These are phyloP conservation scores for Ophiostoma quercus DNA, from an alignment of 2,329 filamentous ascomycete species.

Conservation along the genomic window DNA sequence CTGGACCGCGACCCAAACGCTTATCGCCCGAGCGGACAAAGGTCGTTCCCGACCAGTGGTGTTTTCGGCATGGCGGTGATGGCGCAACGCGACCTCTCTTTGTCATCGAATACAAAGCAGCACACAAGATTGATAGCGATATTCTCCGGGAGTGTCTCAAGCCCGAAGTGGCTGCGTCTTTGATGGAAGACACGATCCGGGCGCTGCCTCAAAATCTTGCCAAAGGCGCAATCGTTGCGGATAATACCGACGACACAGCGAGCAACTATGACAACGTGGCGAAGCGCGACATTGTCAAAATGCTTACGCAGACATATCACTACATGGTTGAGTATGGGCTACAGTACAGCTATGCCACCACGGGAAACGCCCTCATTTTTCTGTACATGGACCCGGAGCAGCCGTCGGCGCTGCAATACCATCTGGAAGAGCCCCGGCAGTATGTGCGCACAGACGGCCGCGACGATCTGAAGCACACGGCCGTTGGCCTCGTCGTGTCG, in stretches of 20 bases:
- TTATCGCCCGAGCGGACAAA: not conserved
- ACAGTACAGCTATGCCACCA: conserved; percentile 21
- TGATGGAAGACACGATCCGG: conserved; percentile 18
- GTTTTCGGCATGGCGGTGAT: conserved; percentile 18
- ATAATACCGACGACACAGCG: not conserved
- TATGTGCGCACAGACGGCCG: not conserved
- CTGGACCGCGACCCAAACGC: not conserved
- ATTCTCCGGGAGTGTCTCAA: not conserved
- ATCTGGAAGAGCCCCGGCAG: conserved; percentile 17
- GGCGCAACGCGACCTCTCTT: conserved; percentile 28
- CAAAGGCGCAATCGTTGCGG: too few relatives aligned
- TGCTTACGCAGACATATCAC: conserved; percentile 19
- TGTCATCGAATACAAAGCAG: conserved; percentile 23
- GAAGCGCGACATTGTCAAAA: conserved; percentile 16
- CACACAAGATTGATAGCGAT: conserved; percentile 20
- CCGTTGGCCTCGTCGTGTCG: not conserved
- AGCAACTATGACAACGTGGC: not conserved
- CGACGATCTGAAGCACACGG: not conserved
- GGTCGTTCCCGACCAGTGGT: conserved; percentile 19
- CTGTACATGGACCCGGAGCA: conserved; percentile 16
- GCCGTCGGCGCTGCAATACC: conserved; percentile 20
- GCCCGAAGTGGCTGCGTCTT: conserved; percentile 2
- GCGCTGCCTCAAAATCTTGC: not conserved
- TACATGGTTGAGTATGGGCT: conserved; percentile 24
- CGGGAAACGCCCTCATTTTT: conserved; percentile 18